Evolutionary conservation across 306 rosid genomes (phyloP), one percentile per base, ranked within the genome.

Genomic region (Sechiopsis laciniata): DNA sequence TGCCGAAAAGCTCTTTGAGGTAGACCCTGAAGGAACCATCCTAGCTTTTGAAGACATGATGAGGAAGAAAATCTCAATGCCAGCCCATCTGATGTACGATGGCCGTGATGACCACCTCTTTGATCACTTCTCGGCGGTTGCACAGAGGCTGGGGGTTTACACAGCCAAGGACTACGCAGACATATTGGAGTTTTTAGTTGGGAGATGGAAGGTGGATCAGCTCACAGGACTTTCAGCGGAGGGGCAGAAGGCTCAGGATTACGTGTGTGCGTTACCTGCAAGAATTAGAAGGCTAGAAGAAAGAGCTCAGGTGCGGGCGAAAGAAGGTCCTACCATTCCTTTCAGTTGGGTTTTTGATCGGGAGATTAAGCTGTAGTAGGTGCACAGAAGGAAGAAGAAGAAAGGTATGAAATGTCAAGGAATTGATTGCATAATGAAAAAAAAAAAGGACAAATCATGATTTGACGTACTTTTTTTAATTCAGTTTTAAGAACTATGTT

Each of bases 161-260:
- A 91, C 97, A 6, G 97, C 96, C 65, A 89, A 77, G 84, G 97
- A 91, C 83, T 91, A 91, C 42, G 97, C 97, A 10, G 97, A 91
- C 73, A 89, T 91, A 55, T 83, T 91, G 59, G 97, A 91, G 82
- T 91, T 86, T 80, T 79, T 91, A 83, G 96, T 91, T 1, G 91
- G 89, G 54, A 82, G 94, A 81, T 91, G 97, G 97, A 89, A 87
- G 78, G 90, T 91, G 80, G 91, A 71, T 61, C 50, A 80, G 17
- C 77, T 91, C 53, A 86, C 77, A 14, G 97, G 90, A 77, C 96
- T 89, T 19, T 89, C 97, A 0, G 85, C 80, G 0, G 91, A 89
- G 76, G 97, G 89, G 55, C 85, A 80, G 16, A 91, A 87, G 78
- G 97, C 96, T 67, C 97, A 91, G 80, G 96, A 89, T 10, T 91